phyloP scores from a whole-genome alignment of 805 yeast genomes.

The Ogataea nitratoaversa region DNA sequence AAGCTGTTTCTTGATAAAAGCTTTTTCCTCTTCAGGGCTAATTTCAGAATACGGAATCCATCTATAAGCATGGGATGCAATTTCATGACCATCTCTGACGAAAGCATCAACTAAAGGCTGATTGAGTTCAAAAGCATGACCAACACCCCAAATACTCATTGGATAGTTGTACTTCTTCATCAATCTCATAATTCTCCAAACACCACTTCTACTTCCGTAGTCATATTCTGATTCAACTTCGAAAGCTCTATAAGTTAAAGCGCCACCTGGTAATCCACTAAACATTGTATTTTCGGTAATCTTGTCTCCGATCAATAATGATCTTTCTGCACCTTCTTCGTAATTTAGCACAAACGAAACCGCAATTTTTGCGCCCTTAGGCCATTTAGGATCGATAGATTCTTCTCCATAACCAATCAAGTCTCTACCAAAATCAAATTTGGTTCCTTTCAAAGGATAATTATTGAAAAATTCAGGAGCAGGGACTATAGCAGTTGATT shows the following conservation, averaged over 20 bases:
- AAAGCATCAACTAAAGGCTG: constrained; percentile 33
- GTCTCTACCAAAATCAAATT: constrained; percentile 13
- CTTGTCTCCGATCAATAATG: constrained; percentile 11
- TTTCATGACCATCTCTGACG: constrained; percentile 36
- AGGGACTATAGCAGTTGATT: constrained; percentile 7
- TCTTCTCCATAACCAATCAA: constrained; percentile 23
- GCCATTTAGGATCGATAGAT: constrained; percentile 25
- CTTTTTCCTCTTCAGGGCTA: constrained; percentile 32
- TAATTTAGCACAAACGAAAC: constrained; percentile 26
- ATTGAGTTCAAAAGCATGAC: constrained; percentile 34
- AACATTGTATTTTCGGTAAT: constrained; percentile 13
- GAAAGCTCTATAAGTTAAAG: constrained; percentile 11
- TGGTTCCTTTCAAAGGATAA: constrained; percentile 11
- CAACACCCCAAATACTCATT: constrained; percentile 37
- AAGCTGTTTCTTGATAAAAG: constrained; percentile 29
- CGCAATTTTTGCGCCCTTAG: constrained; percentile 22
- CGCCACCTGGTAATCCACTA: constrained; percentile 14
- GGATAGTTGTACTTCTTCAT: constrained; percentile 30
- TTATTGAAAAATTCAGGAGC: constrained; percentile 9
- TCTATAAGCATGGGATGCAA: constrained; percentile 36
- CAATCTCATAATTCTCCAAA: constrained; percentile 27
- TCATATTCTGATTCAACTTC: constrained; percentile 18
- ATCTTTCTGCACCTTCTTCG: constrained; percentile 27
- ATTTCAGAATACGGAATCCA: constrained; percentile 33
- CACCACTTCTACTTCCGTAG: constrained; percentile 16